Evolutionary conservation across 805 yeast species (phyloP), one percentile per base, ranked within the genome.

Genomic region (Yarrowia alimentaria): DNA sequence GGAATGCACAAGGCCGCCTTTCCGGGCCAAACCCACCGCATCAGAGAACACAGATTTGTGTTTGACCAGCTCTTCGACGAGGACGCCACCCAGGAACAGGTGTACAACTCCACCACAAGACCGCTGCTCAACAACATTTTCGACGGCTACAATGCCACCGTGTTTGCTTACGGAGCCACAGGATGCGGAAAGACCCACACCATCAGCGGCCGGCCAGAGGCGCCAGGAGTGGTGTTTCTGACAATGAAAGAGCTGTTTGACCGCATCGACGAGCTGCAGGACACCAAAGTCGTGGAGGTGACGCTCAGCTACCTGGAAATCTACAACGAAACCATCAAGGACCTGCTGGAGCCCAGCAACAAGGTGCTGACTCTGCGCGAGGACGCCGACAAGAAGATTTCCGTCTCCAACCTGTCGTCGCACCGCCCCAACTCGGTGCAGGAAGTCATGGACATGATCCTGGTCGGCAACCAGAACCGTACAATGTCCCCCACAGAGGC

Each of bases 111-210:
- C 22, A 86, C 95, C 0, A 79, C 95, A 0, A 70, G 73, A 45
- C 91, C 95, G 0, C 68, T 88, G 40, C 69, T 90, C 6, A 87
- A 81, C 54, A 76, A 82, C 30, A 80, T 88, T 0, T 64, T 90
- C 32, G 93, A 85, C 55, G 98, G 97, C 0, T 86, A 71, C 66
- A 89, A 91, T 64, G 83, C 95, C 5, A 88, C 96, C 0, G 87
- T 90, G 0, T 90, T 90, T 70, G 97, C 98, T 0, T 90, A 90
- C 64, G 98, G 98, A 1, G 71, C 98, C 21, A 90, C 98, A 0
- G 98, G 98, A 0, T 90, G 97, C 65, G 98, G 98, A n/a, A 90
- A 90, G 63, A 90, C 97, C 0, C 88, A 84, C 63, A 90, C 98
- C 0, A 85, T 90, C 24, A 77, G 83, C 62, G 96, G 96, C 0